phyloP scores from a whole-genome alignment of 2,329 filamentous ascomycete genomes.

The Colletotrichum sp. region DNA sequence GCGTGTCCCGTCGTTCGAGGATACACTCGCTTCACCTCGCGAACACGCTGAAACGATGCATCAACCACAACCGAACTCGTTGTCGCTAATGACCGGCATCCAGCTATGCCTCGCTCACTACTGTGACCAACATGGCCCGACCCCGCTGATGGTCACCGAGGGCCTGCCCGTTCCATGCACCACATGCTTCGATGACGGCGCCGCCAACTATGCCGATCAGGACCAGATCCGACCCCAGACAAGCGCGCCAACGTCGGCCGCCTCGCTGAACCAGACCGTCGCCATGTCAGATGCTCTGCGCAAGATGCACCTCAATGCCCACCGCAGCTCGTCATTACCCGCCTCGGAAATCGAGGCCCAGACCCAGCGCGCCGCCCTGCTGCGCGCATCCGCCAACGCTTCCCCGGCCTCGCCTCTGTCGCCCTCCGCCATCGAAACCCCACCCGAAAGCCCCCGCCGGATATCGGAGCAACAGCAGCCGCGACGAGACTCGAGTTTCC shows the following conservation, averaged over 20 bases:
- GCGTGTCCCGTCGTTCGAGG: conserved; percentile 22
- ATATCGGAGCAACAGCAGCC: conserved; percentile 37
- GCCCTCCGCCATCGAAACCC: conserved; percentile 57
- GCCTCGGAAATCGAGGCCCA: conserved; percentile 51
- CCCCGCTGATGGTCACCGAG: conserved; percentile 73
- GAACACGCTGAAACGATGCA: conserved; percentile 2
- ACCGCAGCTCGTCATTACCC: conserved; percentile 48
- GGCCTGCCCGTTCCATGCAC: conserved; percentile 66
- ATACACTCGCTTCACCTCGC: conserved; percentile 7
- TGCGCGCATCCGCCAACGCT: conserved; percentile 42
- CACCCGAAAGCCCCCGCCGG: conserved; percentile 60
- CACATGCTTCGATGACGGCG: conserved; percentile 59
- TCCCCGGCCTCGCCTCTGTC: conserved; percentile 32
- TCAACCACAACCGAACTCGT: conserved; percentile 6
- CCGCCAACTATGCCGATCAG: conserved; percentile 30
- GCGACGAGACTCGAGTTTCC: conserved; percentile 64
- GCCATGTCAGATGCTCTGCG: conserved; percentile 53
- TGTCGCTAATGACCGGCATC: conserved; percentile 31
- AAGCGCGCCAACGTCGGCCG: conserved; percentile 38
- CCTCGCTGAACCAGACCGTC: conserved; percentile 27
- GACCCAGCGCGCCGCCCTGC: conserved; percentile 45
- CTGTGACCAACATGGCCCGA: conserved; percentile 73
- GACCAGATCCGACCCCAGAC: conserved; percentile 43
- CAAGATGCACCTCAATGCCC: conserved; percentile 48
- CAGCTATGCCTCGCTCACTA: conserved; percentile 75